A percentile compares a stretch with the other conserved stretches of the same genome.
Evolutionary conservation across 2,329 filamentous ascomycete species (phyloP).

Genomic region (Elsinoe ampelina): DNA sequence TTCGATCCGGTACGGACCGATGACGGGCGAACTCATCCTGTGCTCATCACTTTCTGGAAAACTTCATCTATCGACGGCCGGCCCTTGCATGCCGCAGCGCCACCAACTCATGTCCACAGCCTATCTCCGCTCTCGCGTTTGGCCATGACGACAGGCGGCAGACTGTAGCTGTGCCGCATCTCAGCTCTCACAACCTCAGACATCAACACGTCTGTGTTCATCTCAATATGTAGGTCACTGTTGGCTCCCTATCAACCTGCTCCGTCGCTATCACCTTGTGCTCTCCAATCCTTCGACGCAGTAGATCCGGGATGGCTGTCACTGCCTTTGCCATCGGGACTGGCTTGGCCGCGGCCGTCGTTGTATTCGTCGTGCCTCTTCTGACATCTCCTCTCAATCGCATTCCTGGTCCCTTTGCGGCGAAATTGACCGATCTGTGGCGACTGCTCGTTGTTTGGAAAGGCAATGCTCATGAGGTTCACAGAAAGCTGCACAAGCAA

Average conservation of each 20-base stretch:
- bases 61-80: neutral
- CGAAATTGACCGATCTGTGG: neutral
- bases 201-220: neutral
- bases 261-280: neutral
- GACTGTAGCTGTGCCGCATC: neutral
- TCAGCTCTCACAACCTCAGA: neutral
- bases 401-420: neutral
- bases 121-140: neutral
- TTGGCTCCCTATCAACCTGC: neutral
- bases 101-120: conserved; percentile 7
- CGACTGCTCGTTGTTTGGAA: neutral
- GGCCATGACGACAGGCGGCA: neutral
- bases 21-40: neutral
- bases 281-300: neutral
- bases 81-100: neutral
- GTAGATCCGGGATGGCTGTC: neutral
- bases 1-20: neutral
- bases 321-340: neutral
- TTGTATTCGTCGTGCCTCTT: neutral
- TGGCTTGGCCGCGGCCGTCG: neutral
- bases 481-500: conserved; percentile 16
- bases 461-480: conserved; percentile 15
- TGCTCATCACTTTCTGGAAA: neutral
- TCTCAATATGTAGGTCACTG: conserved; percentile 2
- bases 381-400: conserved; percentile 1